Percentiles rank a stretch among this genome's conserved stretches.
Evolutionary conservation across 495 filamentous ascomycete genomes (phyloP).

Genomic region (Lichina pygmaea): DNA sequence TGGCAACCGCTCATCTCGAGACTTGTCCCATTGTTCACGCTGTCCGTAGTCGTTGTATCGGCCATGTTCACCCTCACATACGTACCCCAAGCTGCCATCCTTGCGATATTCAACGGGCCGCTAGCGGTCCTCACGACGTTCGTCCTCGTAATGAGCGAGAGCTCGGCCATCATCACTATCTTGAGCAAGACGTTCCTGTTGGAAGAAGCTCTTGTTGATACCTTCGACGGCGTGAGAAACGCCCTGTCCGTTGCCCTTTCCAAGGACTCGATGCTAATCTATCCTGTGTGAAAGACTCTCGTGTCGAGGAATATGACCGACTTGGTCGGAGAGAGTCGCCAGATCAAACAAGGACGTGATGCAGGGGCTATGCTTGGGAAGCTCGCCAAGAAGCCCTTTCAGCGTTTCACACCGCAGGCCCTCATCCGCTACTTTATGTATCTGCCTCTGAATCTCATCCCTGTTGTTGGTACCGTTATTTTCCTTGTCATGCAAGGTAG

Average conservation of each 20-base stretch:
- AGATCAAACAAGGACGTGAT: conserved; percentile 28
- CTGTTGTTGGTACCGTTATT: conserved; percentile 55
- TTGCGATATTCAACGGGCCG: conserved; percentile 68
- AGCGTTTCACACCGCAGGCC: conserved; percentile 32
- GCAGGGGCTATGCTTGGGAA: conserved; percentile 48
- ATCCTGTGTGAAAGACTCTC: conserved; percentile 8
- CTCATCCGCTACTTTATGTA: conserved; percentile 45
- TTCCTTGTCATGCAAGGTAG: conserved; percentile 57
- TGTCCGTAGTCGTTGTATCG: conserved; percentile 13
- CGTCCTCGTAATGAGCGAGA: conserved; percentile 57
- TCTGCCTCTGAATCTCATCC: conserved; percentile 80
- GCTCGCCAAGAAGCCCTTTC: conserved; percentile 39
- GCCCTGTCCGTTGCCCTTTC: neutral
- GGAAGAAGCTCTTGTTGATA: conserved; percentile 59
- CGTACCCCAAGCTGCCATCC: conserved; percentile 56
- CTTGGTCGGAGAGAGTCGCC: conserved; percentile 45
- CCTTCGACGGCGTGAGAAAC: conserved; percentile 57
- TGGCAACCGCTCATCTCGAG: conserved; percentile 42
- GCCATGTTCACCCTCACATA: conserved; percentile 78
- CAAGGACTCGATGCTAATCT: neutral
- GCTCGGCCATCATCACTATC: conserved; percentile 47
- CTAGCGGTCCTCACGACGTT: conserved; percentile 52
- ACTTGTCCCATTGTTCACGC: conserved; percentile 23
- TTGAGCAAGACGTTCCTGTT: conserved; percentile 52
- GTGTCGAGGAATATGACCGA: conserved; percentile 11